Conservation (phyloP, 148 eudicot species). For the Vaccinium corymbosum region DNA sequence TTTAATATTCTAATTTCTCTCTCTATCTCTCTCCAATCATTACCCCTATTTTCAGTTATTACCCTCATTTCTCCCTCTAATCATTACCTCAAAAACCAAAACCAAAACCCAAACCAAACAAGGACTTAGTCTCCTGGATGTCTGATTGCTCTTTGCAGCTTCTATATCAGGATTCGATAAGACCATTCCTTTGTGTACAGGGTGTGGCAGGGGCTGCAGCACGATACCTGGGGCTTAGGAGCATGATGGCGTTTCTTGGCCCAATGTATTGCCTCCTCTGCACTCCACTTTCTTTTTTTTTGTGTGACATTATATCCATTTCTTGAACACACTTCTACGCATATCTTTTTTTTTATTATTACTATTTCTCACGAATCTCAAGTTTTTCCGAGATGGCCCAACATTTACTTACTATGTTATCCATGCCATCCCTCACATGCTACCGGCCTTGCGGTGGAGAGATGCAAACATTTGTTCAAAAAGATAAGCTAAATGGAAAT, state of each 20-base stretch:
- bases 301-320: neutral
- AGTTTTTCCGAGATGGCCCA: neutral
- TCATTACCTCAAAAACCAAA: no score
- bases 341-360: neutral
- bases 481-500: neutral
- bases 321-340: neutral
- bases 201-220: constrained; percentile 62
- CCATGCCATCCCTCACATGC: neutral
- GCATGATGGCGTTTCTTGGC: constrained; percentile 57
- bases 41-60: no score
- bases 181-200: constrained; percentile 26
- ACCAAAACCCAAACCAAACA: no score
- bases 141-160: neutral
- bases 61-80: no score
- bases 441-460: neutral
- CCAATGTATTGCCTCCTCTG: constrained; percentile 48
- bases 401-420: neutral
- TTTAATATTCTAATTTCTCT: no score
- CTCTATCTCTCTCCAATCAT: no score
- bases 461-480: neutral
- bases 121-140: neutral
- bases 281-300: neutral
- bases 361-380: neutral
- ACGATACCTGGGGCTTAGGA: constrained; percentile 57
- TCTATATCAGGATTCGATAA: neutral